phyloP scores from a whole-genome alignment of 108 stramenopile genomes.

The Cyclotella sp. region DNA sequence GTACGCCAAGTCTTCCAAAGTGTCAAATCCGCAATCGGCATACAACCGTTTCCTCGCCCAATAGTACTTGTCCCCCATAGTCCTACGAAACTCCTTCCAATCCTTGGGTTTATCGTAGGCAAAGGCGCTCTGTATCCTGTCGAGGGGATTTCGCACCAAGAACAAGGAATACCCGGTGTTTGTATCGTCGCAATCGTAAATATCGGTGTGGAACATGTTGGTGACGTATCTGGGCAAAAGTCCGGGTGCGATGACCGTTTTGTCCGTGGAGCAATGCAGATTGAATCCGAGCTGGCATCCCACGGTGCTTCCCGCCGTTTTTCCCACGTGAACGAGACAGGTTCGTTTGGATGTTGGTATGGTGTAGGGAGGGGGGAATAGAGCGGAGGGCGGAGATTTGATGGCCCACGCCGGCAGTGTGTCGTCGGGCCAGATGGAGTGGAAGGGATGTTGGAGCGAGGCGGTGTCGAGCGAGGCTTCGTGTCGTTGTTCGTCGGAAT shows the following conservation, averaged over 20 bases:
- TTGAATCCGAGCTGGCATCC: slow-evolving; percentile 3
- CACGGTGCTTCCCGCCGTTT: slow-evolving; percentile 7
- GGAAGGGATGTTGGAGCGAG: not conserved
- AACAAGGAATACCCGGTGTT: slow-evolving; percentile 8
- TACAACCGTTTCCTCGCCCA: not conserved
- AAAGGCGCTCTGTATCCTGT: not conserved
- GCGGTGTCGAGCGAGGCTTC: not conserved
- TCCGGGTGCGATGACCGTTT: not conserved
- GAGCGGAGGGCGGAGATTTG: slow-evolving; percentile 1
- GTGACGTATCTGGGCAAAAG: not conserved
- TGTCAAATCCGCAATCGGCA: slow-evolving; percentile 8
- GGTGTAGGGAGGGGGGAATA: slow-evolving; percentile 3
- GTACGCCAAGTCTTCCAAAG: not conserved
- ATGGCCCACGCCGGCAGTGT: not conserved
- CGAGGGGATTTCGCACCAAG: slow-evolving; percentile 7
- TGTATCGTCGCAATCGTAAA: not conserved
- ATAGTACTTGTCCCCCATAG: slow-evolving; percentile 1
- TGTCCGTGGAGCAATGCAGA: not conserved
- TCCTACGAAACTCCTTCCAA: not conserved
- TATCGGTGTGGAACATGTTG: slow-evolving; percentile 3
- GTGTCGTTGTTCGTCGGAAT: not conserved
- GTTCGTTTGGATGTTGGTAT: not conserved
- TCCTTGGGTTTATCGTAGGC: not conserved
- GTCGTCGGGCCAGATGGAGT: not conserved
- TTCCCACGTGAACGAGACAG: slow-evolving; percentile 17